A percentile compares a stretch with the other conserved stretches of the same genome.
Evolutionary conservation across 305 asterid genomes (phyloP).

Genomic region (Rubia tinctorum): DNA sequence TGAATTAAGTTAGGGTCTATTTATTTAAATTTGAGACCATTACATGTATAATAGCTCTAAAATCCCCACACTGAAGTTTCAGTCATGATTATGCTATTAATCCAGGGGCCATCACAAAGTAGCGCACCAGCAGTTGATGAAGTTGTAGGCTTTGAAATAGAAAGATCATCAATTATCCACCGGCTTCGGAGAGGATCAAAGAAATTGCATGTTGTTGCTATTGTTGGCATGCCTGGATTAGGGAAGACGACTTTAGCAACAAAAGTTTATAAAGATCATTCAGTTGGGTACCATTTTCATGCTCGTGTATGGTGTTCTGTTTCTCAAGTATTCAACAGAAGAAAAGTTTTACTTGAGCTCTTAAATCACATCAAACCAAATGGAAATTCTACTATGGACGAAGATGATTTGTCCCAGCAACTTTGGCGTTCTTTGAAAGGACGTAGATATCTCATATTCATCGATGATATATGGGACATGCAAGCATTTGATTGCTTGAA

Average conservation of each 20-base stretch:
- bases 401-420: not conserved
- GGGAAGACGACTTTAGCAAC: slow-evolving; percentile 1
- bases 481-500: not conserved
- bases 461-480: slow-evolving; percentile 6
- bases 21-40: too few relatives aligned
- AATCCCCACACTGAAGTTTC: too few relatives aligned
- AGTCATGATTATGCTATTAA: too few relatives aligned
- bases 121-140: not conserved
- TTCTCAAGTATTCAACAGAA: slow-evolving; percentile 1
- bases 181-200: not conserved
- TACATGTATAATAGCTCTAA: too few relatives aligned
- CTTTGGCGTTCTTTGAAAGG: not conserved
- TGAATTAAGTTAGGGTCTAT: too few relatives aligned
- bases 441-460: not conserved
- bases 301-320: not conserved
- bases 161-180: not conserved
- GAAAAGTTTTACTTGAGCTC: not conserved
- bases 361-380: not conserved
- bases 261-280: not conserved
- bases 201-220: not conserved
- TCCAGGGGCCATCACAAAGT: not conserved
- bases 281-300: not conserved
- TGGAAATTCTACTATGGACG: not conserved
- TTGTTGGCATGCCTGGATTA: not conserved
- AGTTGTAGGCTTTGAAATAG: slow-evolving; percentile 3